A percentile compares a stretch with the other conserved stretches of the same genome.
Evolutionary conservation across 2,329 filamentous ascomycete species (phyloP).

Genomic region (Diaporthe vexans): DNA sequence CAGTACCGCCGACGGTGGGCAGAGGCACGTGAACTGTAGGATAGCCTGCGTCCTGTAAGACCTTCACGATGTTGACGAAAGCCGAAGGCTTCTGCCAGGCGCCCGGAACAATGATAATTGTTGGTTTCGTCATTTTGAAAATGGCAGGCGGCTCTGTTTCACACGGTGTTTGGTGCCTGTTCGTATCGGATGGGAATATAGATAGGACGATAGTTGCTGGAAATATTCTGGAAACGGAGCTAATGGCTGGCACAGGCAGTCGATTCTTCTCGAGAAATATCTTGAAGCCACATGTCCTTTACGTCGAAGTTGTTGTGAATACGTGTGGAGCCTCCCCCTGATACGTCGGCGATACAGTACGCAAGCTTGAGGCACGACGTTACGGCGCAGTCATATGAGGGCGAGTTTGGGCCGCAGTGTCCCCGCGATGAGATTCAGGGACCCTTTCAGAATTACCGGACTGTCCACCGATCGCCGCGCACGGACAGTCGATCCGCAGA

Average conservation of each 20-base stretch:
- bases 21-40: conserved; percentile 1
- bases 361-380: neutral
- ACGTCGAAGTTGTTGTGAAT: no score
- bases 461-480: conserved; percentile 5
- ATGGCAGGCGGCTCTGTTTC: no score
- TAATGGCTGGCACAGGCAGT: neutral
- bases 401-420: neutral
- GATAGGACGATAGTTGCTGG: no score
- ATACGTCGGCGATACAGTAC: neutral
- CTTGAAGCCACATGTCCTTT: neutral
- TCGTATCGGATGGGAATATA: neutral
- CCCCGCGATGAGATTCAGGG: neutral
- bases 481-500: neutral
- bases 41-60: conserved; percentile 19
- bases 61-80: conserved; percentile 9
- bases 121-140: neutral
- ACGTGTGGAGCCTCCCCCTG: neutral
- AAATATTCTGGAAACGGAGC: neutral
- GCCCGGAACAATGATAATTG: conserved; percentile 30
- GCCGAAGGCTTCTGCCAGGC: conserved; percentile 29
- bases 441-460: neutral
- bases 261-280: neutral
- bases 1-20: conserved; percentile 18
- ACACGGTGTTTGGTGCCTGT: no score
- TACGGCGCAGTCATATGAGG: neutral